phyloP scores from a whole-genome alignment of 2,329 filamentous ascomycete genomes.

The Ramichloridium luteum region DNA sequence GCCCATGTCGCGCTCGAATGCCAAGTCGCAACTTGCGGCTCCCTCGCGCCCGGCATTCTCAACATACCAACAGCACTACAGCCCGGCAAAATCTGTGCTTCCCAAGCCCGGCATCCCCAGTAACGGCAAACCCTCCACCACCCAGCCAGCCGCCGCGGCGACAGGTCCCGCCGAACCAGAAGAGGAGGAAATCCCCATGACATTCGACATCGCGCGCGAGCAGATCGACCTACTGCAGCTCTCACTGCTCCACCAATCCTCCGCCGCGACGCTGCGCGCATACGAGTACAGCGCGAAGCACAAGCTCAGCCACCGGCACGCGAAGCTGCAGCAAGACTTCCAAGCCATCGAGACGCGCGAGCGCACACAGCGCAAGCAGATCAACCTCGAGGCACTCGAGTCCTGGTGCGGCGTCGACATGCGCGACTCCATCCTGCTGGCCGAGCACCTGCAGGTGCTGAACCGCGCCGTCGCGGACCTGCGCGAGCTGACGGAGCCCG shows the following conservation, averaged over 20 bases:
- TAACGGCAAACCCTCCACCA: too few relatives aligned
- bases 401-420: conserved; percentile 41
- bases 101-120: conserved; percentile 49
- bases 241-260: conserved; percentile 49
- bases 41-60: conserved; percentile 43
- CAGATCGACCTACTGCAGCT: conserved; percentile 56
- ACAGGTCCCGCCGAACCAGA: conserved; percentile 32
- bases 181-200: conserved; percentile 33
- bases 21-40: conserved; percentile 14
- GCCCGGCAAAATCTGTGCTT: conserved; percentile 47
- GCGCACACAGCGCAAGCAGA: conserved; percentile 29
- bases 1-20: neutral
- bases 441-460: conserved; percentile 46
- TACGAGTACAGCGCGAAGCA: conserved; percentile 47
- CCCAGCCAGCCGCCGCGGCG: conserved; percentile 47
- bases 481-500: conserved; percentile 45
- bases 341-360: conserved; percentile 25
- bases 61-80: conserved; percentile 55
- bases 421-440: conserved; percentile 31
- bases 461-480: conserved; percentile 46
- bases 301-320: conserved; percentile 18
- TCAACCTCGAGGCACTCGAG: conserved; percentile 42
- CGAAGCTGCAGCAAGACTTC: conserved; percentile 19
- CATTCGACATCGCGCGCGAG: conserved; percentile 17
- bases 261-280: conserved; percentile 31